A percentile compares a stretch with the other conserved stretches of the same genome.
Evolutionary conservation across 73 alveolate species (phyloP).

Genomic region (Breviolum minutum): DNA sequence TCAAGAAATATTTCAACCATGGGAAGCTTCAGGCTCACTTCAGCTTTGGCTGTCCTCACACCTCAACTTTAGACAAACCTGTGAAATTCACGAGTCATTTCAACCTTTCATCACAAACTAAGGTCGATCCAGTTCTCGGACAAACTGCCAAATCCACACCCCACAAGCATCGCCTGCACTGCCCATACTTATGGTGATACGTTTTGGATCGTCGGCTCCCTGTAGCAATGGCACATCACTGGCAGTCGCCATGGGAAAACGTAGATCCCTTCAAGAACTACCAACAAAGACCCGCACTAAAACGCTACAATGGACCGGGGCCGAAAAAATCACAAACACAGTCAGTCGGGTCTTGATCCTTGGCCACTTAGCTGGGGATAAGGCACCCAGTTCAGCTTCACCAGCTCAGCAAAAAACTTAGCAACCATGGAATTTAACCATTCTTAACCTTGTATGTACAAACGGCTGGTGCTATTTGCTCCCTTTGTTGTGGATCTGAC

Average conservation of each 20-base stretch:
- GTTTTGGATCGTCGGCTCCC: slow-evolving; percentile 45
- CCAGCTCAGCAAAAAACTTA: too few relatives aligned
- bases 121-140: neutral
- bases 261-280: neutral
- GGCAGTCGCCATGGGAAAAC: slow-evolving; percentile 31
- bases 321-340: too few relatives aligned
- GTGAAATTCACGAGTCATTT: neutral
- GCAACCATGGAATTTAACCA: too few relatives aligned
- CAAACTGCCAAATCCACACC: neutral
- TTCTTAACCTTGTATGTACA: too few relatives aligned
- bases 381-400: too few relatives aligned
- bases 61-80: neutral
- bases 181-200: slow-evolving; percentile 49
- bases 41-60: neutral
- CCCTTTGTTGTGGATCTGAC: too few relatives aligned
- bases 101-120: too few relatives aligned
- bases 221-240: slow-evolving; percentile 16
- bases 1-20: neutral
- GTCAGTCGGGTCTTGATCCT: too few relatives aligned
- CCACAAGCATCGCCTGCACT: neutral
- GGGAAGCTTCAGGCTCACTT: neutral
- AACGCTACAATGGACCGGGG: too few relatives aligned
- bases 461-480: too few relatives aligned
- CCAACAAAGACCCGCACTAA: too few relatives aligned
- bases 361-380: too few relatives aligned